Conservation (phyloP, 2,329 filamentous ascomycete species). For the Penicillium hesseltinei region DNA sequence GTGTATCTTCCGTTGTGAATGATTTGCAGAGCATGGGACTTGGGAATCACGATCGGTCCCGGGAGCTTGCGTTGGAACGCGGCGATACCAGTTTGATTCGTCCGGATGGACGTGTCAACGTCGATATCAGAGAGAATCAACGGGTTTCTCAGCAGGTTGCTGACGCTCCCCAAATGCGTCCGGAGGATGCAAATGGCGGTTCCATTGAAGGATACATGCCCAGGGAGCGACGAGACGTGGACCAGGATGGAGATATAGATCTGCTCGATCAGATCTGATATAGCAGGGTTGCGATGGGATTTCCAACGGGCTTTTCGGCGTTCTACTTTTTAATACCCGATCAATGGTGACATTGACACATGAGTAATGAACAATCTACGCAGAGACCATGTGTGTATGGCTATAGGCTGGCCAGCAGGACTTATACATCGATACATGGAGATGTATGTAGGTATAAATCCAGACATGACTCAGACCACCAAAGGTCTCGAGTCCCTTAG, state of each 20-base stretch:
- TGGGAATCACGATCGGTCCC: conserved; percentile 23
- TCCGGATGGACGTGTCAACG: conserved; percentile 31
- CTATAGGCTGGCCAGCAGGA: conserved; percentile 4
- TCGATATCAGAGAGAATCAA: conserved; percentile 37
- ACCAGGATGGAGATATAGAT: conserved; percentile 51
- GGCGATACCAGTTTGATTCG: conserved; percentile 30
- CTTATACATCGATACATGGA: not conserved
- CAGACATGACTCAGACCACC: conserved; percentile 7
- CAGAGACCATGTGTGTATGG: conserved; percentile 15
- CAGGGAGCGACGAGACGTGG: conserved; percentile 18
- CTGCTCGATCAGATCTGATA: conserved; percentile 39
- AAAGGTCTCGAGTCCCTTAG: conserved; percentile 10
- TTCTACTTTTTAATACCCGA: conserved; percentile 23
- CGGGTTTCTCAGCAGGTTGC: conserved; percentile 15
- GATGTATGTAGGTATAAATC: not conserved
- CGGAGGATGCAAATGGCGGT: conserved; percentile 37
- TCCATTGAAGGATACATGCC: conserved; percentile 46
- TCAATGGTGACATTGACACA: conserved; percentile 12
- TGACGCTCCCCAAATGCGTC: conserved; percentile 33
- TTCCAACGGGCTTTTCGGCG: conserved; percentile 11
- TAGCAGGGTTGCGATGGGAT: conserved; percentile 18
- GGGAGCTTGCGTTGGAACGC: conserved; percentile 38
- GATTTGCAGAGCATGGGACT: conserved; percentile 30
- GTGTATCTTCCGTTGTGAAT: conserved; percentile 21
- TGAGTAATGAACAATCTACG: conserved; percentile 18